These are phyloP conservation scores for Syncephalis fuscata DNA, from an alignment of 371 early-diverging fungal genomes.

Conservation along the genomic window DNA sequence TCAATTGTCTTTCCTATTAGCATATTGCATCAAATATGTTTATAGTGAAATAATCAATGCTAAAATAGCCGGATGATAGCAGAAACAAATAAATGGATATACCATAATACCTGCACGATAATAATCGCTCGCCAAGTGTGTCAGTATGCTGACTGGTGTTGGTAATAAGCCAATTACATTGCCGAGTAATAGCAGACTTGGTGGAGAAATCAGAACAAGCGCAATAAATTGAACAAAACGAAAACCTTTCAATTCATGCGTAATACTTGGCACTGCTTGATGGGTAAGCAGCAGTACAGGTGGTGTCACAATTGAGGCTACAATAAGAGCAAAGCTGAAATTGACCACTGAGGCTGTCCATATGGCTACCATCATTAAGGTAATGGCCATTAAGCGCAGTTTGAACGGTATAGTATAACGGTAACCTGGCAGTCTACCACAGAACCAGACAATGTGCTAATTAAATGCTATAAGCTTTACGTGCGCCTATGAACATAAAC, in stretches of 20 bases:
- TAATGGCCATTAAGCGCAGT: constrained; percentile 51
- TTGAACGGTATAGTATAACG: constrained; percentile 21
- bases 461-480: constrained; percentile 6
- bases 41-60: too few relatives aligned
- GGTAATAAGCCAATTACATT: background rate
- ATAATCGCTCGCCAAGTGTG: too few relatives aligned
- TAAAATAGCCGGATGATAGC: too few relatives aligned
- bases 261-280: constrained; percentile 24
- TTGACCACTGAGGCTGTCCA: constrained; percentile 65
- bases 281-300: constrained; percentile 13
- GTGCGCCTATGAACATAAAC: background rate
- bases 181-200: constrained; percentile 17
- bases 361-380: constrained; percentile 48
- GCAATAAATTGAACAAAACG: constrained; percentile 18
- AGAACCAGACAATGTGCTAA: constrained; percentile 2
- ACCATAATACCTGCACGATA: too few relatives aligned
- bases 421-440: background rate
- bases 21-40: too few relatives aligned
- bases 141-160: too few relatives aligned
- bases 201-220: constrained; percentile 27
- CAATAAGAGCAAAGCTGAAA: constrained; percentile 58
- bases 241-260: constrained; percentile 11
- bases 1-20: too few relatives aligned
- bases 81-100: too few relatives aligned
- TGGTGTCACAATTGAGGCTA: constrained; percentile 46